Conservation (phyloP, 2,329 filamentous ascomycete genomes). For the Pyrenophora graminea region DNA sequence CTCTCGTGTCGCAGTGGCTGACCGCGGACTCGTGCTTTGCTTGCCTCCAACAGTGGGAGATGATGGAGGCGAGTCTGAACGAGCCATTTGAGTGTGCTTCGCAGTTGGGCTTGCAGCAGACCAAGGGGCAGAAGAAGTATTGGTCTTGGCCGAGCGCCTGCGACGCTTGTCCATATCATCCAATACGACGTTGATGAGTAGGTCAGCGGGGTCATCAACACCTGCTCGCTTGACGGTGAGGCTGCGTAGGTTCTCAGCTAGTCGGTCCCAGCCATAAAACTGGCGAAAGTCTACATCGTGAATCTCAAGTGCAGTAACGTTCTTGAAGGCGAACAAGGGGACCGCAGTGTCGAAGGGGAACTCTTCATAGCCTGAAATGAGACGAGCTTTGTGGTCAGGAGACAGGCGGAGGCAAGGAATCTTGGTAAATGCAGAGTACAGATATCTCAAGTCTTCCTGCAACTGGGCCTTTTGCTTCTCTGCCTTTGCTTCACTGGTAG, state of each 20-base stretch:
- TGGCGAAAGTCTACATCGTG: constrained; percentile 95
- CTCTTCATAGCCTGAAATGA: constrained; percentile 93
- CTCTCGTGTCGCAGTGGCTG: constrained; percentile 60
- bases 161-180: constrained; percentile 95
- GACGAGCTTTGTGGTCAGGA: constrained; percentile 87
- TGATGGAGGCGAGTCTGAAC: constrained; percentile 66
- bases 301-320: constrained; percentile 89
- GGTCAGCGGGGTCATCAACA: constrained; percentile 86
- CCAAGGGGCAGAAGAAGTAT: constrained; percentile 76
- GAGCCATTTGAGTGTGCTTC: constrained; percentile 67
- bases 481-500: constrained; percentile 77
- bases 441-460: constrained; percentile 87
- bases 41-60: constrained; percentile 45
- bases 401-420: constrained; percentile 88
- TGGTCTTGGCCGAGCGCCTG: constrained; percentile 82
- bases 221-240: constrained; percentile 85
- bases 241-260: constrained; percentile 89
- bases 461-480: constrained; percentile 87
- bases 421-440: constrained; percentile 98
- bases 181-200: constrained; percentile 89
- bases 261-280: constrained; percentile 94
- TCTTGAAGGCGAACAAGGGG: constrained; percentile 96
- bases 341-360: constrained; percentile 98
- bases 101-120: constrained; percentile 64
- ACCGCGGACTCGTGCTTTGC: constrained; percentile 56